Evolutionary conservation across 2,329 filamentous ascomycete genomes (phyloP).

Genomic region (Aspergillus fischeri): DNA sequence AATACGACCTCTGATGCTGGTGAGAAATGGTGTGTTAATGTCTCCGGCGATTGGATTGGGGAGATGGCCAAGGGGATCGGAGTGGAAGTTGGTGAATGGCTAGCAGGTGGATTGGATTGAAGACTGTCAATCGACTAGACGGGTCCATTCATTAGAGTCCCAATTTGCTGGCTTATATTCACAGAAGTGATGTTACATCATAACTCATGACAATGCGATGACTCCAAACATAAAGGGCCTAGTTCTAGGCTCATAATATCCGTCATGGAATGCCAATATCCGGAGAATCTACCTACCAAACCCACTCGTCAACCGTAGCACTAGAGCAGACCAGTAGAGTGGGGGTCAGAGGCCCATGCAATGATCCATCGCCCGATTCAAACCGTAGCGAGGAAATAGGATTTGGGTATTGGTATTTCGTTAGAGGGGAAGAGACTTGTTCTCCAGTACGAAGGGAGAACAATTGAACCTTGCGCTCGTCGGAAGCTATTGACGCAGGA

Average conservation of each 20-base stretch:
- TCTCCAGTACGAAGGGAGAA: conserved; percentile 37
- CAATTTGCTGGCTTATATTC: neutral
- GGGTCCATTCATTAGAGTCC: neutral
- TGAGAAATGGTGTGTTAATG: conserved; percentile 48
- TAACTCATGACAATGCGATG: neutral
- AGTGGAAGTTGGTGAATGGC: conserved; percentile 44
- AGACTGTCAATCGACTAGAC: neutral
- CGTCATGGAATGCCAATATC: neutral
- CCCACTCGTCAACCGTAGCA: conserved; percentile 35
- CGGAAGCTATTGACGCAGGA: conserved; percentile 21
- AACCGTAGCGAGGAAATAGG: conserved; percentile 32
- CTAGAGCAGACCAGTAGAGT: conserved; percentile 32
- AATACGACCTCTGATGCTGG: conserved; percentile 37
- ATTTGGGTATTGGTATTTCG: conserved; percentile 20
- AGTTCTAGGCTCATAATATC: neutral
- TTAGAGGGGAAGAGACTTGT: conserved; percentile 26
- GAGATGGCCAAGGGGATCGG: conserved; percentile 43
- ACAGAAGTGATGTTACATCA: neutral
- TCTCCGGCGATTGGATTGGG: conserved; percentile 45
- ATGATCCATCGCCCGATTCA: conserved; percentile 23
- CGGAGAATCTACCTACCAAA: conserved; percentile 23
- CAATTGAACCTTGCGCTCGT: conserved; percentile 31
- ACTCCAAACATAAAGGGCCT: neutral
- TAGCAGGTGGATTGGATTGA: conserved; percentile 37
- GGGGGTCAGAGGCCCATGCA: conserved; percentile 26